phyloP scores from a whole-genome alignment of 768 basidiomycete genomes.

The Tulasnella sp. region DNA sequence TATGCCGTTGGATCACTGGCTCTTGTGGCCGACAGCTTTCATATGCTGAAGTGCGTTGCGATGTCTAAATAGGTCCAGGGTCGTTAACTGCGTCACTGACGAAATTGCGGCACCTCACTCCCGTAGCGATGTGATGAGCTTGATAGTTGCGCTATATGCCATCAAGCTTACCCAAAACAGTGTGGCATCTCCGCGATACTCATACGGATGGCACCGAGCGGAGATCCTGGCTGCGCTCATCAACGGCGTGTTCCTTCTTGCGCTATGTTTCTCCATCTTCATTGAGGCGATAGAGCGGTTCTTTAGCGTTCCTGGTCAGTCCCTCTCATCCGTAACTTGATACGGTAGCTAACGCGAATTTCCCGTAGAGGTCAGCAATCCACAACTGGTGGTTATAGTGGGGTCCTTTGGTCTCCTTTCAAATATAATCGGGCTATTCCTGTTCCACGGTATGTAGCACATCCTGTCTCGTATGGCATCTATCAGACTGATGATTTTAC shows the following conservation, averaged over 20 bases:
- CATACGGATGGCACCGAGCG: conserved; percentile 99
- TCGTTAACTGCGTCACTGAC: conserved; percentile 13
- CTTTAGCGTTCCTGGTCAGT: conserved; percentile 67
- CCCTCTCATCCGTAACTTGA: background rate
- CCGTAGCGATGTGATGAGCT: conserved; percentile 89
- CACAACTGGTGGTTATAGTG: conserved; percentile 79
- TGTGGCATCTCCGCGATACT: conserved; percentile 60
- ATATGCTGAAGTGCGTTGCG: conserved; percentile 85
- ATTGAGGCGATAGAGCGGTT: conserved; percentile 88
- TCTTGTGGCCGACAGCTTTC: conserved; percentile 92
- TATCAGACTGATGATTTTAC: no score
- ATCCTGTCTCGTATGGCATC: no score
- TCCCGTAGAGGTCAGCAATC: conserved; percentile 71
- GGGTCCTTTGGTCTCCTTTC: conserved; percentile 82
- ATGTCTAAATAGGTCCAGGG: background rate
- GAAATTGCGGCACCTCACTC: background rate
- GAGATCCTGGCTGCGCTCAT: conserved; percentile 91
- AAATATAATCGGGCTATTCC: conserved; percentile 84
- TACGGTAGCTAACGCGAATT: conserved; percentile 8
- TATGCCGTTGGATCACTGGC: conserved; percentile 95
- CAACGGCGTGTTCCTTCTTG: conserved; percentile 94
- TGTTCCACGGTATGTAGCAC: conserved; percentile 83
- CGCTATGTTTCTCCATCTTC: conserved; percentile 91
- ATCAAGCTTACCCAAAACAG: conserved; percentile 68
- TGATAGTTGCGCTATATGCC: conserved; percentile 90